Evolutionary conservation across 352 stramenopile genomes (phyloP).

Genomic region (Pythium scleroteichum): DNA sequence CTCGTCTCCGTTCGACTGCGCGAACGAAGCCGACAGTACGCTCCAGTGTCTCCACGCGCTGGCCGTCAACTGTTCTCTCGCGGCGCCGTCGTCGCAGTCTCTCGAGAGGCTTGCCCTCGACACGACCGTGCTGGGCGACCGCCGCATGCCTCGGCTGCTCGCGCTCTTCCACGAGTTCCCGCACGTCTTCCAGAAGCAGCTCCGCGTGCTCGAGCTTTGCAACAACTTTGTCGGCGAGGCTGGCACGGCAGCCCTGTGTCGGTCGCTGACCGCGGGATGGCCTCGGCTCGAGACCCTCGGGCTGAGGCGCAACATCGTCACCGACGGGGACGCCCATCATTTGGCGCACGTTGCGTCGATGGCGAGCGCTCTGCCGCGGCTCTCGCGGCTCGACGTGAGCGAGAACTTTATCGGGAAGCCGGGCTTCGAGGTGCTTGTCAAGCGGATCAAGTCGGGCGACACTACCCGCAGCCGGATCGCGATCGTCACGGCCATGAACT

Average conservation of each 20-base stretch:
- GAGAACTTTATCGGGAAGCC: slow-evolving; percentile 73
- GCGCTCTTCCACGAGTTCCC: slow-evolving; percentile 30
- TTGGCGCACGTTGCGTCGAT: slow-evolving; percentile 43
- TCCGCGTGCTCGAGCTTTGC: slow-evolving; percentile 43
- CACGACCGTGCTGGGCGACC: slow-evolving; percentile 60
- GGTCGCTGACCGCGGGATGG: slow-evolving; percentile 26
- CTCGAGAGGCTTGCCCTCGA: slow-evolving; percentile 54
- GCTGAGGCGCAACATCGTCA: slow-evolving; percentile 62
- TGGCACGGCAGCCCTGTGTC: slow-evolving; percentile 37
- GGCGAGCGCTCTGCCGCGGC: slow-evolving; percentile 22
- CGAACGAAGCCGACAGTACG: slow-evolving; percentile 51
- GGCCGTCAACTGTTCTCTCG: slow-evolving; percentile 3
- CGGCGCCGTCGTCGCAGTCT: background rate
- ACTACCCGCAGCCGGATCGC: background rate
- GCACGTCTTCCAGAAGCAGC: slow-evolving; percentile 29
- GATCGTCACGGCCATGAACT: slow-evolving; percentile 14
- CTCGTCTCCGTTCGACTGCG: slow-evolving; percentile 59
- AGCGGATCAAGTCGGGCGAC: slow-evolving; percentile 23
- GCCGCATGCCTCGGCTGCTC: slow-evolving; percentile 38
- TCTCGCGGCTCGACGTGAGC: slow-evolving; percentile 40
- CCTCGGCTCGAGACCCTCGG: slow-evolving; percentile 37
- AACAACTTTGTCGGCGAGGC: slow-evolving; percentile 74
- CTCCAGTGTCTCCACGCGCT: slow-evolving; percentile 41
- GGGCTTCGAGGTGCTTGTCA: slow-evolving; percentile 56
- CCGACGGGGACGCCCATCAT: slow-evolving; percentile 44